These are phyloP conservation scores for Cynanchum wilfordii DNA, from an alignment of 257 asterid species.

Conservation along the genomic window DNA sequence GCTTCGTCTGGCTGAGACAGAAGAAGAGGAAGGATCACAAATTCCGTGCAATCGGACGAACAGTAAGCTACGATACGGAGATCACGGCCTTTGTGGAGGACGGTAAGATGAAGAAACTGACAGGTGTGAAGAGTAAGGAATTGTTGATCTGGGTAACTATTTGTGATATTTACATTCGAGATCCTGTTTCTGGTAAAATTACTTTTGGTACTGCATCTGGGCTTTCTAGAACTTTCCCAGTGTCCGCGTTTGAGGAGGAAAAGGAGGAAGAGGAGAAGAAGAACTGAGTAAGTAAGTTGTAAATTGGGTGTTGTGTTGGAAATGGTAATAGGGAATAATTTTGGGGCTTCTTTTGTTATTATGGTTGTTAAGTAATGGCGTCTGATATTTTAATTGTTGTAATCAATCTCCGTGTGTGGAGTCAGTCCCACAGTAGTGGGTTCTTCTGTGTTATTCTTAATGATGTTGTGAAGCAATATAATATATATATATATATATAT, in stretches of 20 bases:
- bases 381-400: background rate
- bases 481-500: too few relatives aligned
- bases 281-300: too few relatives aligned
- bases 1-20: constrained; percentile 27
- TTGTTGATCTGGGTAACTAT: constrained; percentile 23
- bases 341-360: background rate
- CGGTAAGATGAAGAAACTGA: constrained; percentile 22
- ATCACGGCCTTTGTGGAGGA: constrained; percentile 28
- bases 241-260: constrained; percentile 20
- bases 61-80: constrained; percentile 22
- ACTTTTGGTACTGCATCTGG: constrained; percentile 20
- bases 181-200: constrained; percentile 17
- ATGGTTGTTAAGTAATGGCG: background rate
- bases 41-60: constrained; percentile 13
- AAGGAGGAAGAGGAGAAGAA: constrained; percentile 16
- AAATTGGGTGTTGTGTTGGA: background rate
- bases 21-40: constrained; percentile 15
- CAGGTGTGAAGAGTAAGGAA: constrained; percentile 27
- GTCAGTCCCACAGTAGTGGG: background rate
- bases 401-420: background rate
- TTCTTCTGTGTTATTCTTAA: too few relatives aligned
- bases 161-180: constrained; percentile 19
- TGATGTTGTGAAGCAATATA: too few relatives aligned
- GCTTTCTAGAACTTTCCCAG: constrained; percentile 23
- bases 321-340: constrained; percentile 7